phyloP scores from a whole-genome alignment of 176 grass and related monocot species.

The Guadua angustifolia region DNA sequence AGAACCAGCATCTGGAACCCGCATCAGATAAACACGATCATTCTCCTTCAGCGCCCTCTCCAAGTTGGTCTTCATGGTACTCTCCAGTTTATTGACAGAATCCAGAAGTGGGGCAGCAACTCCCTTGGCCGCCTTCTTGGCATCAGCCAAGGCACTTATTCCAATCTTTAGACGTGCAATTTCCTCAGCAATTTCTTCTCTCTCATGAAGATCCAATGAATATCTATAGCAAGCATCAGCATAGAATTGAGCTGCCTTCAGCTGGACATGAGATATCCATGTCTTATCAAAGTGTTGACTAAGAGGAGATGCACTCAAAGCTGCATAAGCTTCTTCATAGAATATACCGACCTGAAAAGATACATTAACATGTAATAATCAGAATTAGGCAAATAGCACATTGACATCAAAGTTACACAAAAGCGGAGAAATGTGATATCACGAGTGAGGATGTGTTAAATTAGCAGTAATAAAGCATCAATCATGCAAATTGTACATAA shows the following conservation, averaged over 20 bases:
- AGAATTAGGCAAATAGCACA: constrained; percentile 31
- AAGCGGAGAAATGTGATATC: constrained; percentile 7
- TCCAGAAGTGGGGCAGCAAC: constrained; percentile 82
- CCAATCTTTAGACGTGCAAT: constrained; percentile 92
- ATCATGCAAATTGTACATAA: background rate
- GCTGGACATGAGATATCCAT: constrained; percentile 93
- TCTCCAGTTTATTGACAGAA: constrained; percentile 80
- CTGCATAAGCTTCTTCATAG: constrained; percentile 92
- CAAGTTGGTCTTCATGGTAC: constrained; percentile 80
- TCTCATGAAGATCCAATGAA: constrained; percentile 88
- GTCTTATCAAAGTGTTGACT: constrained; percentile 94
- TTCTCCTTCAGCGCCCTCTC: constrained; percentile 95
- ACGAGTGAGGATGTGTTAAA: constrained; percentile 7
- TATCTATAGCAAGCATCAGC: constrained; percentile 89
- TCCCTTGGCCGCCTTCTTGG: constrained; percentile 83
- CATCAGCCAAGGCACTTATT: constrained; percentile 77
- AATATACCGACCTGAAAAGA: constrained; percentile 84
- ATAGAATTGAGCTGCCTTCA: constrained; percentile 97
- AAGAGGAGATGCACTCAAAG: constrained; percentile 67
- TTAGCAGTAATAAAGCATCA: constrained; percentile 30
- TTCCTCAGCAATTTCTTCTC: constrained; percentile 96
- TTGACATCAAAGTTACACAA: constrained; percentile 9
- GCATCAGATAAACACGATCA: constrained; percentile 96
- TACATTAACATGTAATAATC: background rate
- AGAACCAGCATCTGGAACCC: constrained; percentile 78